Percentiles rank a stretch among this genome's conserved stretches.
phyloP scores from a whole-genome alignment of 768 basidiomycete genomes.

The Pleurotus giganteus region DNA sequence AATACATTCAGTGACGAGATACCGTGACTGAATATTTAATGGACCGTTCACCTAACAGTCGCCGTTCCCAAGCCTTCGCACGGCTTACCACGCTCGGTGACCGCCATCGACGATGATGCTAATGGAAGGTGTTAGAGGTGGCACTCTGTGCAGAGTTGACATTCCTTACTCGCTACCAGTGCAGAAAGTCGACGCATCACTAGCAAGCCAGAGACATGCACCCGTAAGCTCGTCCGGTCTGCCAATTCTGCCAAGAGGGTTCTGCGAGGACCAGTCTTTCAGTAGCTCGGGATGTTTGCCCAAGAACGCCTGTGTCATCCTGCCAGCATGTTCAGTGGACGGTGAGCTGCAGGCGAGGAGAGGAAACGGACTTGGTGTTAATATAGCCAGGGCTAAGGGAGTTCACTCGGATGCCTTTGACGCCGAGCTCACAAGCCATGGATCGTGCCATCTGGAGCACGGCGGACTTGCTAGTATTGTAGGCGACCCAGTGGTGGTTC shows the following conservation, averaged over 20 bases:
- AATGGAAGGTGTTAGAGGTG: neutral
- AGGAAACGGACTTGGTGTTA: conserved; percentile 49
- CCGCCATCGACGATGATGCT: conserved; percentile 38
- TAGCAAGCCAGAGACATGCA: conserved; percentile 62
- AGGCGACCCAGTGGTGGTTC: conserved; percentile 69
- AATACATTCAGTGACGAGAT: too few species aligned
- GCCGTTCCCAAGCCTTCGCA: too few species aligned
- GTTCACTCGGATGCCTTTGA: conserved; percentile 67
- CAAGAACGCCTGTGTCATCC: conserved; percentile 62
- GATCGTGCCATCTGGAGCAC: conserved; percentile 78
- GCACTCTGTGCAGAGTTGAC: neutral
- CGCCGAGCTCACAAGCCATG: conserved; percentile 74
- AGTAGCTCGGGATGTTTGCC: conserved; percentile 51
- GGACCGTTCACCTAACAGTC: too few species aligned
- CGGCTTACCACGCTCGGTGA: conserved; percentile 36
- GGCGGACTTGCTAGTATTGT: conserved; percentile 75
- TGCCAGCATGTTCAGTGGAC: conserved; percentile 16
- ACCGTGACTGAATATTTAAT: too few species aligned
- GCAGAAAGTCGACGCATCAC: conserved; percentile 69
- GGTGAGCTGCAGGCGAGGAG: neutral
- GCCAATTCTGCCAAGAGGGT: conserved; percentile 66
- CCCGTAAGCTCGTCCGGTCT: conserved; percentile 68
- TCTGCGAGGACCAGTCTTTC: conserved; percentile 55
- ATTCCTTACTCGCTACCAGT: conserved; percentile 62
- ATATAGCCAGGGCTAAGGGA: conserved; percentile 71